A percentile compares a stretch with the other conserved stretches of the same genome.
Evolutionary conservation across 2,329 filamentous ascomycete genomes (phyloP).

Genomic region (Xylariaceae sp.): DNA sequence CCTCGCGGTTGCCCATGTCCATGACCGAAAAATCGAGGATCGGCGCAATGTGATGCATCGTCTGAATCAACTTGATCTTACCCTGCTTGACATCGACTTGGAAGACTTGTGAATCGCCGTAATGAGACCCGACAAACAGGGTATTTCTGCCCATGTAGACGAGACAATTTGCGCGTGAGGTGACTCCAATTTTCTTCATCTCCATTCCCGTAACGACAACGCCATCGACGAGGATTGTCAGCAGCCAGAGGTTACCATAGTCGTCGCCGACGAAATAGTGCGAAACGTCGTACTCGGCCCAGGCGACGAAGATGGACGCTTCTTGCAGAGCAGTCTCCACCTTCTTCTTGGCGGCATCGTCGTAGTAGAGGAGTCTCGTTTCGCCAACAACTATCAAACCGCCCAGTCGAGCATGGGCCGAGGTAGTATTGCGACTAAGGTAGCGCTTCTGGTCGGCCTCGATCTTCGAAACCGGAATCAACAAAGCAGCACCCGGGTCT

Average conservation of each 20-base stretch:
- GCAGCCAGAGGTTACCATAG: conserved; percentile 77
- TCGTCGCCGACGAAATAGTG: conserved; percentile 89
- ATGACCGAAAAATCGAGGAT: conserved; percentile 92
- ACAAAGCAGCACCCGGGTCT: conserved; percentile 52
- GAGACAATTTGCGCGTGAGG: conserved; percentile 70
- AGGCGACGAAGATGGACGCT: conserved; percentile 83
- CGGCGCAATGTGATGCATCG: conserved; percentile 77
- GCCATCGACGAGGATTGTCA: conserved; percentile 66
- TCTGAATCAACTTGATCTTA: conserved; percentile 63
- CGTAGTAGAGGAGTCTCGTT: conserved; percentile 78
- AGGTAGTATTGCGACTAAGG: conserved; percentile 50
- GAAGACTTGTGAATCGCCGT: conserved; percentile 83
- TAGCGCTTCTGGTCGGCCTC: conserved; percentile 56
- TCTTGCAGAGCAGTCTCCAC: conserved; percentile 63
- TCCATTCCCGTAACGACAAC: conserved; percentile 68
- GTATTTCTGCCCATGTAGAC: conserved; percentile 70
- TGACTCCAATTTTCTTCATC: conserved; percentile 58
- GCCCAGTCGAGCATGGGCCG: conserved; percentile 54
- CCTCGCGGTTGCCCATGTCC: conserved; percentile 85
- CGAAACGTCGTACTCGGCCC: conserved; percentile 76
- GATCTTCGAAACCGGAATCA: conserved; percentile 56
- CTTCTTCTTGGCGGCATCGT: conserved; percentile 65
- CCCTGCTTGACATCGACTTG: conserved; percentile 33
- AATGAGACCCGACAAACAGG: conserved; percentile 85
- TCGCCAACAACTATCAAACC: conserved; percentile 73